Evolutionary conservation across 768 basidiomycete species (phyloP).

Genomic region (Antrodiella citrinella): DNA sequence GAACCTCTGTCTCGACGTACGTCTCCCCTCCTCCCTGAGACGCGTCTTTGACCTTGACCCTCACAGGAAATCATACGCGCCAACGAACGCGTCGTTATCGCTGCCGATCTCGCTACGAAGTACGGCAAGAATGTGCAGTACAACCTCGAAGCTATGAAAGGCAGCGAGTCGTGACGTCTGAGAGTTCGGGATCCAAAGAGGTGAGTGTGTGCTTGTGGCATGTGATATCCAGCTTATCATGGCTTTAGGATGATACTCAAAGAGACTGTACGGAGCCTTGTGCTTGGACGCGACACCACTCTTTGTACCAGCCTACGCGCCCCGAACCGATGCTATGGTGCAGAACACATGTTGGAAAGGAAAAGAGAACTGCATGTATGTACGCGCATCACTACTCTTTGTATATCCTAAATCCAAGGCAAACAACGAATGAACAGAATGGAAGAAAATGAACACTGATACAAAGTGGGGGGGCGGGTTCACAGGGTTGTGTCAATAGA

Average conservation of each 20-base stretch:
- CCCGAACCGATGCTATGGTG: background rate
- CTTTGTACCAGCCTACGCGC: background rate
- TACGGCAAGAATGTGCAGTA: conserved; percentile 92
- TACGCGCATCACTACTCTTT: background rate
- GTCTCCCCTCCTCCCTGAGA: background rate
- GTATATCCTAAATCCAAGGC: background rate
- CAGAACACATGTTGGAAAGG: background rate
- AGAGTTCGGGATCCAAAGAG: too few relatives aligned
- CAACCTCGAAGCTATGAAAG: conserved; percentile 71
- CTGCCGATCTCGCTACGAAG: conserved; percentile 77
- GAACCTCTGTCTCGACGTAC: conserved; percentile 80
- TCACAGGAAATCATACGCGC: conserved; percentile 71
- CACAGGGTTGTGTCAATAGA: background rate
- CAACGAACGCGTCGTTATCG: conserved; percentile 68
- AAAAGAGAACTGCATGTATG: background rate
- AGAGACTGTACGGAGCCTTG: too few relatives aligned
- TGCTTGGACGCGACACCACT: background rate
- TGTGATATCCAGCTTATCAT: too few relatives aligned
- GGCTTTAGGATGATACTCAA: too few relatives aligned
- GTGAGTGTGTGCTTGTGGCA: too few relatives aligned
- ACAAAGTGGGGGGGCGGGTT: too few relatives aligned
- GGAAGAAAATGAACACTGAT: background rate
- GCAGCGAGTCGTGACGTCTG: conserved; percentile 24
- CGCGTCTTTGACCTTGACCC: background rate
- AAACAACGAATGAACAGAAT: background rate